These are phyloP conservation scores for Podospora didyma DNA, from an alignment of 495 filamentous ascomycete species.

Conservation along the genomic window DNA sequence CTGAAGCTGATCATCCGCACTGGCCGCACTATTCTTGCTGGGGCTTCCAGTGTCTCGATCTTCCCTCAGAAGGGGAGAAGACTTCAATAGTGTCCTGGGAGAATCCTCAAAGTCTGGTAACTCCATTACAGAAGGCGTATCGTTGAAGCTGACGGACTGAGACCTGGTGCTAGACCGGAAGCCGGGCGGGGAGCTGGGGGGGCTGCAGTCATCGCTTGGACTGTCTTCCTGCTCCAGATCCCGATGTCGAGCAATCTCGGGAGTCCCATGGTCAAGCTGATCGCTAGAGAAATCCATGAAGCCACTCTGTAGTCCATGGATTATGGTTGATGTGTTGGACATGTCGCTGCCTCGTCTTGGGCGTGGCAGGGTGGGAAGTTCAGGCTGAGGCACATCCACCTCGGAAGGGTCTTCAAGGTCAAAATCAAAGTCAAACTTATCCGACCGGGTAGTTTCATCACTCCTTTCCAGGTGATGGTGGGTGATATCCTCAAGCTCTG, in stretches of 20 bases:
- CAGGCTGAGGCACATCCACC: conserved; percentile 11
- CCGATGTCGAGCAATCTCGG: conserved; percentile 32
- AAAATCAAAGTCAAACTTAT: conserved; percentile 7
- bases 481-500: neutral
- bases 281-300: conserved; percentile 29
- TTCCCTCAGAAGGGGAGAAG: conserved; percentile 24
- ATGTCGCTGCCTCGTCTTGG: conserved; percentile 29
- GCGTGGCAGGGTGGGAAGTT: conserved; percentile 15
- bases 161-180: conserved; percentile 36
- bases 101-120: conserved; percentile 27
- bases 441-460: neutral
- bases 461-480: neutral
- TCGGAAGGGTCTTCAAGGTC: conserved; percentile 19
- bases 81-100: conserved; percentile 20
- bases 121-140: conserved; percentile 34
- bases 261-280: conserved; percentile 22
- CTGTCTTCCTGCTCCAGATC: conserved; percentile 16
- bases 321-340: conserved; percentile 38
- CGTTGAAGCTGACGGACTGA: conserved; percentile 41
- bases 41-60: conserved; percentile 32
- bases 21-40: conserved; percentile 27
- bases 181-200: conserved; percentile 39
- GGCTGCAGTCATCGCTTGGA: conserved; percentile 33
- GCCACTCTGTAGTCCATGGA: conserved; percentile 26
- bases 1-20: conserved; percentile 66